Evolutionary conservation across 208 protist genomes (phyloP), one percentile per base, ranked within the genome.

Genomic region (Acanthamoeba lenticulata): DNA sequence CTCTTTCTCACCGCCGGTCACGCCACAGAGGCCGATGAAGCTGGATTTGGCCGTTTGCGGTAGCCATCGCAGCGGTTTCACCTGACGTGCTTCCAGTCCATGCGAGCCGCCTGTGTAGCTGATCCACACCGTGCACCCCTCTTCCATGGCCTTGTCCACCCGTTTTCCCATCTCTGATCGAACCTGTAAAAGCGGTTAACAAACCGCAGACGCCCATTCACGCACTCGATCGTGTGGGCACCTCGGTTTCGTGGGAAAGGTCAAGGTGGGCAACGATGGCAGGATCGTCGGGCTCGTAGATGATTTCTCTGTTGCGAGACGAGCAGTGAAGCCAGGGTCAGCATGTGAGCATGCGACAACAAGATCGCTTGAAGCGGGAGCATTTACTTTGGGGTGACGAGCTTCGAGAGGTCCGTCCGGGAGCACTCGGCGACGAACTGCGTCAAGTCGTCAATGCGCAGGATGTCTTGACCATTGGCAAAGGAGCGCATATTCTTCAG

Each of bases 391-490:
- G 79, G 79, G 36, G 79, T 88, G 47, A 88, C 44, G 44, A 88
- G 79, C 1, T 15, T 19, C 1, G 40, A 44, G 42, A 29, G 17
- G 36, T 88, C 79, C 2, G 32, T 27, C 42, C 11, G 79, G 1
- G 42, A 34, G 29, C 79, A 88, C 5, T 21, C 57, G 7, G 62
- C 90, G 1, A 94, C 94, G 36, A 95, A 94, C 15, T 83, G 93
- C 40, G 92, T 95, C 17, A 95, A 2, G 93, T 95, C 94, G 15
- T 91, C 93, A 27, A 95, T 96, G 34, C 29, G 29, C 7, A 94
- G 57, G 67, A 95, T 92, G 55, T 85, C 57, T 27, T 95, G 65
- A 6, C 67, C 92, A 36, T 67, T 60, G 38, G 44, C 7, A 13
- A 81, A 90, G 27, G 32, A 40, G 19, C 21, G 2, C 38, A 86